Conservation (phyloP, 768 basidiomycete species). For the Agaricus bisporus region DNA sequence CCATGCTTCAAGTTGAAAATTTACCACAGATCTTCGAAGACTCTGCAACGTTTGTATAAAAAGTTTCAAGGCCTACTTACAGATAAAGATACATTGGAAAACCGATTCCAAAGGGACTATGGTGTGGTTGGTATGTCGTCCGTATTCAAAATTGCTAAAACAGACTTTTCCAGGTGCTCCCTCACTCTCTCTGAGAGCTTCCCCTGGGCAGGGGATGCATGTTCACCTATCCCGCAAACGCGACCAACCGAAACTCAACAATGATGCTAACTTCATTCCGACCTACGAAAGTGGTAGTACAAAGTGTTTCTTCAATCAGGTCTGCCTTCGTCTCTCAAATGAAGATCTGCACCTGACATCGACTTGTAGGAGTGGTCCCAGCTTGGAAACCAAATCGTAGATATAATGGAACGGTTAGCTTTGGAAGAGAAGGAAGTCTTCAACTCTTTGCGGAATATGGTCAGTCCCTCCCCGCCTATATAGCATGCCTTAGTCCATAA, state of each 20-base stretch:
- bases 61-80: constrained; percentile 37
- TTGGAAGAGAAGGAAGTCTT: constrained; percentile 71
- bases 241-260: constrained; percentile 45
- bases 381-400: constrained; percentile 63
- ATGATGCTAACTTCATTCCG: constrained; percentile 43
- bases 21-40: constrained; percentile 51
- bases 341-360: not conserved
- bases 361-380: constrained; percentile 60
- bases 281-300: constrained; percentile 64
- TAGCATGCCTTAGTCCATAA: not conserved
- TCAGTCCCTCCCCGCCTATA: constrained; percentile 17
- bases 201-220: constrained; percentile 65
- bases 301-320: constrained; percentile 62
- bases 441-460: constrained; percentile 61
- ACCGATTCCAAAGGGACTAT: constrained; percentile 43
- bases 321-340: constrained; percentile 19
- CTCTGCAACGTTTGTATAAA: constrained; percentile 43
- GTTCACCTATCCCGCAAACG: constrained; percentile 68
- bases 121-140: constrained; percentile 29
- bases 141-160: constrained; percentile 1
- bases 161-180: constrained; percentile 45
- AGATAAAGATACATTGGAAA: constrained; percentile 48
- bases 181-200: constrained; percentile 68
- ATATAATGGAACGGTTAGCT: constrained; percentile 45
- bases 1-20: not conserved